Conservation (phyloP, 2,329 filamentous ascomycete species). For the Didymella segeticola region DNA sequence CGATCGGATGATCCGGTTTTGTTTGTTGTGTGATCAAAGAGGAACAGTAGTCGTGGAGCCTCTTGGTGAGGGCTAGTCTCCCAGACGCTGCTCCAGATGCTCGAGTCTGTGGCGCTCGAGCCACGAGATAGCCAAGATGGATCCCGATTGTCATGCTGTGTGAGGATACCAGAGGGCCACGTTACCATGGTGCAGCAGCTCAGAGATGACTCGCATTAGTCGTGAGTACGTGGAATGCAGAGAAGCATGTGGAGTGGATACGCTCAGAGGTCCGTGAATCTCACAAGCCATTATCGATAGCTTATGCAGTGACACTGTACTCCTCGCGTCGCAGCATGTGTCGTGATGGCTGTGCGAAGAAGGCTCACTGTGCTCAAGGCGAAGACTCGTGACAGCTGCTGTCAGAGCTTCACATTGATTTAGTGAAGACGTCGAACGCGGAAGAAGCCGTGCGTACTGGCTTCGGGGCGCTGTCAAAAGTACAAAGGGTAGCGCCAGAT, state of each 20-base stretch:
- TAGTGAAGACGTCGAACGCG: not conserved
- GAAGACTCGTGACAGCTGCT: not conserved
- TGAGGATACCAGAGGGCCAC: not conserved
- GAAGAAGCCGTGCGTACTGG: not conserved
- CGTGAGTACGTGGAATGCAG: not conserved
- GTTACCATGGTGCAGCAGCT: constrained; percentile 1
- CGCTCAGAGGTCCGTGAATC: not conserved
- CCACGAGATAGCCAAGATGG: not conserved
- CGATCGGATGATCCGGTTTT: not conserved
- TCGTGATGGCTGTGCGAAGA: not conserved
- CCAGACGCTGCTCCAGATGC: not conserved
- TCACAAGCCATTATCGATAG: not conserved
- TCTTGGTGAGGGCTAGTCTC: constrained; percentile 1
- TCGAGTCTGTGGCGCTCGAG: not conserved
- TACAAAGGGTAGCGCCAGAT: not conserved
- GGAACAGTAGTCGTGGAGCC: not conserved
- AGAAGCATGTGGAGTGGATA: not conserved
- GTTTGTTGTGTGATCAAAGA: not conserved
- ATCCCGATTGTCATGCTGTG: not conserved
- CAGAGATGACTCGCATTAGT: constrained; percentile 9
- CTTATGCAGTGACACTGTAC: not conserved
- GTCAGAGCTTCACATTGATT: not conserved
- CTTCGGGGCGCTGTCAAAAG: not conserved
- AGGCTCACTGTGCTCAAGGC: not conserved
- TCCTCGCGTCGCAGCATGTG: not conserved